Evolutionary conservation across 139 green algal species (phyloP).

Genomic region (Penium margaritaceum): DNA sequence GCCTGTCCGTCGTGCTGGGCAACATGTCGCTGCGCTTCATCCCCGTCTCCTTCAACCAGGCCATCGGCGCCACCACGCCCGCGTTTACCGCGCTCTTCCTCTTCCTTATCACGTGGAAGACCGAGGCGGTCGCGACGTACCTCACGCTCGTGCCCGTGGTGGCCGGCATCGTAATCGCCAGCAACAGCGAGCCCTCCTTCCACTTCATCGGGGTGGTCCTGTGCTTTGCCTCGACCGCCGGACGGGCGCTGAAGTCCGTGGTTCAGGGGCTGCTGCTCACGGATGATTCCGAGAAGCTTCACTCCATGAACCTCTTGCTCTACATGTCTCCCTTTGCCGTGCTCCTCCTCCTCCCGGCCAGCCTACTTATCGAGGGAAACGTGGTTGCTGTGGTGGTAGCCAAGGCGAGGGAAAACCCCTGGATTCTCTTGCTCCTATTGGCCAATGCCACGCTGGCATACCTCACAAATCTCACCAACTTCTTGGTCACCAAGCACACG

Average conservation of each 20-base stretch:
- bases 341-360: constrained; percentile 63
- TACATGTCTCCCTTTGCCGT: constrained; percentile 77
- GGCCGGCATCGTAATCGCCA: constrained; percentile 76
- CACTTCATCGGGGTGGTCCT: constrained; percentile 71
- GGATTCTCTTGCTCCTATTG: constrained; percentile 55
- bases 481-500: constrained; percentile 90
- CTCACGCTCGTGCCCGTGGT: constrained; percentile 74
- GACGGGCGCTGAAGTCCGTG: constrained; percentile 65
- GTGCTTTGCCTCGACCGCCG: constrained; percentile 62
- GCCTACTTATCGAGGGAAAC: constrained; percentile 63
- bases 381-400: constrained; percentile 13
- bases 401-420: background rate
- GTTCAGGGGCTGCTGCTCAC: constrained; percentile 54
- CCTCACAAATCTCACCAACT: constrained; percentile 91
- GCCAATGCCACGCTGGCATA: constrained; percentile 79
- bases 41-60: constrained; percentile 84
- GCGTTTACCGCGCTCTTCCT: constrained; percentile 81
- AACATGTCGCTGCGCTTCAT: constrained; percentile 76
- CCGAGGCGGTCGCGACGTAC: constrained; percentile 69
- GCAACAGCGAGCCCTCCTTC: constrained; percentile 73
- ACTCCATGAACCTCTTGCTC: constrained; percentile 75
- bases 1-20: constrained; percentile 73
- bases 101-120: constrained; percentile 49
- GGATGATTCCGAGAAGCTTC: constrained; percentile 63
- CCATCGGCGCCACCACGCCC: constrained; percentile 80